Percentiles rank a stretch among this genome's conserved stretches.
Evolutionary conservation across 1,284 basidiomycete genomes (phyloP).

Genomic region (Athelia sp.): DNA sequence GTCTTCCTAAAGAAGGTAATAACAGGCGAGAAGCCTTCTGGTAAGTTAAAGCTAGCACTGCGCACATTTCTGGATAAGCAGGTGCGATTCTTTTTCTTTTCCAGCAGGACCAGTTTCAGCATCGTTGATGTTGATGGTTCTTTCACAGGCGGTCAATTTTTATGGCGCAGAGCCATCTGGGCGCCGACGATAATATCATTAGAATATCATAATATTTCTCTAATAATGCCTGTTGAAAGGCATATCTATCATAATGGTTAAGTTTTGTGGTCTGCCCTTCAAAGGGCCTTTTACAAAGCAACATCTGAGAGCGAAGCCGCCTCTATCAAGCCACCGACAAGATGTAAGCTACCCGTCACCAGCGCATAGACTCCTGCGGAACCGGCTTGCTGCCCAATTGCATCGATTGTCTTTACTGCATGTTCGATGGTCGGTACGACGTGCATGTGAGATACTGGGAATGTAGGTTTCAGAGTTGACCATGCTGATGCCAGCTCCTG

Average conservation of each 20-base stretch:
- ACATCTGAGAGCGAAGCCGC: slow-evolving; percentile 72
- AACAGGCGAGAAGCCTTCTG: slow-evolving; percentile 23
- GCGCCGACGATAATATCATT: not conserved
- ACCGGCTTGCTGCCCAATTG: slow-evolving; percentile 27
- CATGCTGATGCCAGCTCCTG: slow-evolving; percentile 74
- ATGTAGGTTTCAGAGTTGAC: slow-evolving; percentile 58
- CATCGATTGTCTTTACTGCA: slow-evolving; percentile 62
- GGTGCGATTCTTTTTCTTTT: slow-evolving; percentile 32
- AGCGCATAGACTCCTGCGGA: slow-evolving; percentile 54
- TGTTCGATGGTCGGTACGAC: slow-evolving; percentile 89
- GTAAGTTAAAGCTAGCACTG: slow-evolving; percentile 36
- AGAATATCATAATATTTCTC: not conserved
- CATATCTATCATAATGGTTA: not conserved
- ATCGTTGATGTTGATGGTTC: too few species aligned
- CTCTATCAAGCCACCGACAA: slow-evolving; percentile 93
- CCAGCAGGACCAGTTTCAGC: too few species aligned
- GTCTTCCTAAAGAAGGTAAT: slow-evolving; percentile 39
- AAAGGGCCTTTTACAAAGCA: slow-evolving; percentile 39
- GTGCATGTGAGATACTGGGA: slow-evolving; percentile 58
- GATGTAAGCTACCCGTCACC: slow-evolving; percentile 89
- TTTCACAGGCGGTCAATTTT: not conserved
- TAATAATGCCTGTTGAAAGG: not conserved
- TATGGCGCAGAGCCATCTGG: not conserved
- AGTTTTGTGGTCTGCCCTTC: too few species aligned
- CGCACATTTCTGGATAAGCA: slow-evolving; percentile 54